Evolutionary conservation across 2,329 filamentous ascomycete species (phyloP).

Genomic region (Periconia macrospinosa): DNA sequence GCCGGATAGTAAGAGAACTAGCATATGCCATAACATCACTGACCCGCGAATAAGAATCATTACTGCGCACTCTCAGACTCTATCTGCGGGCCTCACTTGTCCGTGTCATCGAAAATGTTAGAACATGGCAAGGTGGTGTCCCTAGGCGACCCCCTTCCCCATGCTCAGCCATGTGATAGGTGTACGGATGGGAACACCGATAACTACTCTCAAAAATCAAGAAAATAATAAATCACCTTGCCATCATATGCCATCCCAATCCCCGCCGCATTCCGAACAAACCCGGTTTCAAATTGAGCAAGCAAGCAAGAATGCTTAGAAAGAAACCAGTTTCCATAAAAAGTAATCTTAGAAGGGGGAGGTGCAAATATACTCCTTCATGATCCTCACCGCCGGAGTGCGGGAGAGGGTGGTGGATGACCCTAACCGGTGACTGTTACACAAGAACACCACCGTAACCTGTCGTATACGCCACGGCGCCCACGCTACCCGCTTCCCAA

Average conservation of each 20-base stretch:
- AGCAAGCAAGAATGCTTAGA: background rate
- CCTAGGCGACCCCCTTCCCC: too few relatives aligned
- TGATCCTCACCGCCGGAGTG: too few relatives aligned
- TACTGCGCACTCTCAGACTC: background rate
- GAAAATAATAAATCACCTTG: background rate
- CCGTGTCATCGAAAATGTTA: background rate
- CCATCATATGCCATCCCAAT: background rate
- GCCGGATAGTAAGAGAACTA: too few relatives aligned
- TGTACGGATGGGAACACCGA: background rate
- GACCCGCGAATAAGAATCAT: background rate
- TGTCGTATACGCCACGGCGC: constrained; percentile 2
- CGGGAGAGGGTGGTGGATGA: background rate
- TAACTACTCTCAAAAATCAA: background rate
- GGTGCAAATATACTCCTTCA: too few relatives aligned
- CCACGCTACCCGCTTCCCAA: constrained; percentile 1
- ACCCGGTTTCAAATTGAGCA: background rate
- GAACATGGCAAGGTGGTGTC: background rate
- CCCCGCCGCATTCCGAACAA: background rate
- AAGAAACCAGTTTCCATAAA: too few relatives aligned
- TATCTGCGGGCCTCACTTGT: background rate
- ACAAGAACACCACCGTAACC: background rate
- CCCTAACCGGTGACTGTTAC: constrained; percentile 2
- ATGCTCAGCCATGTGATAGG: background rate
- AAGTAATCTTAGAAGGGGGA: too few relatives aligned
- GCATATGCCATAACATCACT: too few relatives aligned